A percentile compares a stretch with the other conserved stretches of the same genome.
Conservation (phyloP, 139 green algal species). For the Coelastrella sp. region DNA sequence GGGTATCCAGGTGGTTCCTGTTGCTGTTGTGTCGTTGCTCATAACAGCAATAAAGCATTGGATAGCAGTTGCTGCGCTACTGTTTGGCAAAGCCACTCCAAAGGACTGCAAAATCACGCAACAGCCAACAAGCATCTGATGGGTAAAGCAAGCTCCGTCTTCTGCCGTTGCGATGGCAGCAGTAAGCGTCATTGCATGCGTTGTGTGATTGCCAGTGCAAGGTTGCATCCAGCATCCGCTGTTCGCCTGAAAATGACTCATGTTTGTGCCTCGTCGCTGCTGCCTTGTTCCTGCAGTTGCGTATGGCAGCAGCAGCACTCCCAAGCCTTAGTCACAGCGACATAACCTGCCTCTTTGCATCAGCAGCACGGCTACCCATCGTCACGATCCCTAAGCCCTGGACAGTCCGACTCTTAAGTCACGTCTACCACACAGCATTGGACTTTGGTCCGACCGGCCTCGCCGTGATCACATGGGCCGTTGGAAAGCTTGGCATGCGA, state of each 20-base stretch:
- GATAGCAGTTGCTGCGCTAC: too few species aligned
- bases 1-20: too few species aligned
- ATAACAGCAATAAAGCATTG: too few species aligned
- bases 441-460: not conserved
- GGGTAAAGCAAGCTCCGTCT: too few species aligned
- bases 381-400: constrained; percentile 1
- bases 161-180: too few species aligned
- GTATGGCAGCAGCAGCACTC: not conserved
- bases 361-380: constrained; percentile 21
- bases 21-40: too few species aligned
- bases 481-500: not conserved
- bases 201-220: too few species aligned
- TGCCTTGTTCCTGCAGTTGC: not conserved
- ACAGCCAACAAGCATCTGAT: too few species aligned
- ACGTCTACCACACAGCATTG: not conserved
- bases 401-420: constrained; percentile 11
- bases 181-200: too few species aligned
- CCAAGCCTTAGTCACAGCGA: not conserved
- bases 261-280: not conserved
- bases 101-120: too few species aligned
- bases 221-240: too few species aligned
- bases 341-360: not conserved
- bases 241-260: not conserved
- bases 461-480: not conserved
- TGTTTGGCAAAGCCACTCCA: too few species aligned